A percentile compares a stretch with the other conserved stretches of the same genome.
Conservation (phyloP, 495 filamentous ascomycete genomes). For the Hypomontagnella submonticulosa region DNA sequence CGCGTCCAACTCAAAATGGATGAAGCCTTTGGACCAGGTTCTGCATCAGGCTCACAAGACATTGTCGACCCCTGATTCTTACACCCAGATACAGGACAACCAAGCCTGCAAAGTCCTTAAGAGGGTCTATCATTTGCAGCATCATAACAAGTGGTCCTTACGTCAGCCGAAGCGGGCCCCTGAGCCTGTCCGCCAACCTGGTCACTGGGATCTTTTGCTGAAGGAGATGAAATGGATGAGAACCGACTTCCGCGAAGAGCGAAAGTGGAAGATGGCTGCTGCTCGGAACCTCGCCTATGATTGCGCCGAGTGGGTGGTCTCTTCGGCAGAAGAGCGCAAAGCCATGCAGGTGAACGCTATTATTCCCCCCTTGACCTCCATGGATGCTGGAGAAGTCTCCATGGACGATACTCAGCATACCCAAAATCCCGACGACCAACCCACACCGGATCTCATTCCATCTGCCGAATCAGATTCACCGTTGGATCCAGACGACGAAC, state of each 20-base stretch:
- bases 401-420: conserved; percentile 43
- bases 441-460: conserved; percentile 77
- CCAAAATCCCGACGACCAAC: conserved; percentile 53
- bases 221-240: conserved; percentile 97
- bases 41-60: conserved; percentile 83
- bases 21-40: conserved; percentile 73
- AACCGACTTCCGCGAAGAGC: conserved; percentile 92
- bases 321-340: conserved; percentile 67
- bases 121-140: conserved; percentile 87
- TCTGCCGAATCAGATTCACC: conserved; percentile 65
- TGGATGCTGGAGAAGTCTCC: conserved; percentile 44
- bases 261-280: conserved; percentile 89
- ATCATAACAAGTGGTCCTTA: conserved; percentile 88
- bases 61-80: conserved; percentile 78
- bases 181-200: conserved; percentile 78
- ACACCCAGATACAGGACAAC: conserved; percentile 79
- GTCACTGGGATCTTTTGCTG: conserved; percentile 86
- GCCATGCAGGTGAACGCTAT: conserved; percentile 72
- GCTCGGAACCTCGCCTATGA: conserved; percentile 79
- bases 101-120: conserved; percentile 85
- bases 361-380: conserved; percentile 49
- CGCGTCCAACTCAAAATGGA: conserved; percentile 66
- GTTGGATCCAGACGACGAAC: conserved; percentile 59
- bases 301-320: conserved; percentile 82
- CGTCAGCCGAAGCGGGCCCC: conserved; percentile 81